A percentile compares a stretch with the other conserved stretches of the same genome.
Evolutionary conservation across 2,329 filamentous ascomycete species (phyloP).

Genomic region (Xylariaceae sp.): DNA sequence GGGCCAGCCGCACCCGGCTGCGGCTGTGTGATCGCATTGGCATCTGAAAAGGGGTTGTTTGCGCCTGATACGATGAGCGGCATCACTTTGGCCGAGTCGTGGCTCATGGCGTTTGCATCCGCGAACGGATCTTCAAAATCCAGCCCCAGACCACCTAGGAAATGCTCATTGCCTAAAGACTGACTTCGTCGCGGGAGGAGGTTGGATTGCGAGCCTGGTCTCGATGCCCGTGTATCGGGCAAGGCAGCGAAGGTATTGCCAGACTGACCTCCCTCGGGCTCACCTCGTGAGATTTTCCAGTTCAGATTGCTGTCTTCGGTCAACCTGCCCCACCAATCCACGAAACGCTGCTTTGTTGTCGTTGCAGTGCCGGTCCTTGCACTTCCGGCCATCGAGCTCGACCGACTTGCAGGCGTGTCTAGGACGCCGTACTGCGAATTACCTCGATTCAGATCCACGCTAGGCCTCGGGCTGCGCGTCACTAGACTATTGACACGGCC

Average conservation of each 20-base stretch:
- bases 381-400: conserved; percentile 28
- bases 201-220: conserved; percentile 35
- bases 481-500: conserved; percentile 32
- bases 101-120: conserved; percentile 40
- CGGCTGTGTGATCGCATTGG: conserved; percentile 37
- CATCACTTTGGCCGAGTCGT: conserved; percentile 36
- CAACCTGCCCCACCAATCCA: conserved; percentile 44
- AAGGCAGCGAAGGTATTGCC: conserved; percentile 26
- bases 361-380: conserved; percentile 14
- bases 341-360: conserved; percentile 36
- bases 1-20: conserved; percentile 25
- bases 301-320: conserved; percentile 37
- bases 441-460: conserved; percentile 48
- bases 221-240: conserved; percentile 23
- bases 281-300: conserved; percentile 31
- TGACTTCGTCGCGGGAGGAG: conserved; percentile 34
- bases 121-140: conserved; percentile 45
- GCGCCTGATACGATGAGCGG: conserved; percentile 32
- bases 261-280: conserved; percentile 23
- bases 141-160: conserved; percentile 38
- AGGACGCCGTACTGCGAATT: conserved; percentile 48
- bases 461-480: conserved; percentile 31
- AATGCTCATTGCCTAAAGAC: conserved; percentile 35
- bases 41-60: conserved; percentile 47
- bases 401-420: conserved; percentile 32